Conservation (phyloP, 2,329 filamentous ascomycete genomes). For the Microsporum canis region DNA sequence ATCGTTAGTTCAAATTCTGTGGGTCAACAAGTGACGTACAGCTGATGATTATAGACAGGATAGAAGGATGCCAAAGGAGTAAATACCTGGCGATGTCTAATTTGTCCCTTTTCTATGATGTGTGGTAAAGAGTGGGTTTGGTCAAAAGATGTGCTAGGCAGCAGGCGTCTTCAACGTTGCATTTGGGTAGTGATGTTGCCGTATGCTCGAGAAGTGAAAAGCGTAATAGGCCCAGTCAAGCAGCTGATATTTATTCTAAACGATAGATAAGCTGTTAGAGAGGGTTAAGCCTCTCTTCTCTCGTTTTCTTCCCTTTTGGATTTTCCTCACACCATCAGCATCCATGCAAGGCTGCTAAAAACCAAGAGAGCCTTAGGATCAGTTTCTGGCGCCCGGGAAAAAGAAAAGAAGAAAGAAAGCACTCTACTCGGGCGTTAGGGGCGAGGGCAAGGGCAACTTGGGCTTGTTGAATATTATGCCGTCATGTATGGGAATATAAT, state of each 20-base stretch:
- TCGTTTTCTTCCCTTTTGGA: background rate
- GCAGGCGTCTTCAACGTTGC: background rate
- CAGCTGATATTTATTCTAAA: background rate
- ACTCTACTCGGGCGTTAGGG: background rate
- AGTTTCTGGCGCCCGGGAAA: background rate
- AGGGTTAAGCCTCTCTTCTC: background rate
- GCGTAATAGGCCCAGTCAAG: background rate
- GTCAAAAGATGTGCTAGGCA: background rate
- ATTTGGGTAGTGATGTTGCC: background rate
- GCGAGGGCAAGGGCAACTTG: background rate
- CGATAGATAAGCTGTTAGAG: background rate
- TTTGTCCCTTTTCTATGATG: background rate
- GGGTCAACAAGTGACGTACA: background rate
- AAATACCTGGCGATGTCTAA: background rate
- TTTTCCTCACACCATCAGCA: conserved; percentile 1
- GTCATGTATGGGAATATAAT: background rate
- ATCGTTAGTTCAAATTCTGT: background rate
- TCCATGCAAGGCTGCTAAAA: background rate
- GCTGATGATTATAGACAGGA: background rate
- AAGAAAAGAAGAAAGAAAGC: background rate
- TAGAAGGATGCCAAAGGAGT: background rate
- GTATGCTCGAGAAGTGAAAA: background rate
- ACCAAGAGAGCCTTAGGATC: background rate
- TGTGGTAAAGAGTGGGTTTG: background rate
- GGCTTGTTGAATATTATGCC: background rate